Conservation (phyloP, 176 grass and related monocot species). For the Pontederia crassipes region DNA sequence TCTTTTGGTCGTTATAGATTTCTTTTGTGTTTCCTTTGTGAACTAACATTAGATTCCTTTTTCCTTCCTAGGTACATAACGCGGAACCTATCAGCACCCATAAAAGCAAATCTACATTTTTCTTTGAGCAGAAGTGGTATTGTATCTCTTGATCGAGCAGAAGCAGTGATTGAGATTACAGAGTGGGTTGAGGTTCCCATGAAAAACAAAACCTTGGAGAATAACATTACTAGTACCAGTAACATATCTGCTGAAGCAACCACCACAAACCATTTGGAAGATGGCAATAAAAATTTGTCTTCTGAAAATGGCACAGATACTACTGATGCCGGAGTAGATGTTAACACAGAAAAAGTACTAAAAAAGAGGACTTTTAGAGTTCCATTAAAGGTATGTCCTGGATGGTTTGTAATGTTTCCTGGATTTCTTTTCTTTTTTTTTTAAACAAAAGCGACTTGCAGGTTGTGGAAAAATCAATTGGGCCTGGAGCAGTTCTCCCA, state of each 20-base stretch:
- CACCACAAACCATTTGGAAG: constrained; percentile 34
- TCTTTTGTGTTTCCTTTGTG: not conserved
- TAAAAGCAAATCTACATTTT: constrained; percentile 97
- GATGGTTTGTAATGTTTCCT: constrained; percentile 1
- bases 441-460: constrained; percentile 9
- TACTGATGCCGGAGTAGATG: constrained; percentile 43
- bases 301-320: constrained; percentile 33
- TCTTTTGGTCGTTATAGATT: too few relatives aligned
- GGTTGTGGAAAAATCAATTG: constrained; percentile 55
- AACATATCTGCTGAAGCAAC: constrained; percentile 46
- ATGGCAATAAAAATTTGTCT: constrained; percentile 31
- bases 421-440: not conserved
- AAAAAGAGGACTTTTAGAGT: constrained; percentile 97
- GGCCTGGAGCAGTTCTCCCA: constrained; percentile 53
- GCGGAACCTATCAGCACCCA: constrained; percentile 87
- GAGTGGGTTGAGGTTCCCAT: constrained; percentile 96
- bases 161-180: constrained; percentile 95
- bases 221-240: constrained; percentile 35
- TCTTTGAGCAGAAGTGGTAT: constrained; percentile 96
- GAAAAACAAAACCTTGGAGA: constrained; percentile 71
- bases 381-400: constrained; percentile 69
- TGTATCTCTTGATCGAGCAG: constrained; percentile 84
- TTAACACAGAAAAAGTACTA: constrained; percentile 62
- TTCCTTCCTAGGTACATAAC: constrained; percentile 51
- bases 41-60: constrained; percentile 12